These are phyloP conservation scores for Leccinum obscurum DNA, from an alignment of 768 basidiomycete genomes.

Conservation along the genomic window DNA sequence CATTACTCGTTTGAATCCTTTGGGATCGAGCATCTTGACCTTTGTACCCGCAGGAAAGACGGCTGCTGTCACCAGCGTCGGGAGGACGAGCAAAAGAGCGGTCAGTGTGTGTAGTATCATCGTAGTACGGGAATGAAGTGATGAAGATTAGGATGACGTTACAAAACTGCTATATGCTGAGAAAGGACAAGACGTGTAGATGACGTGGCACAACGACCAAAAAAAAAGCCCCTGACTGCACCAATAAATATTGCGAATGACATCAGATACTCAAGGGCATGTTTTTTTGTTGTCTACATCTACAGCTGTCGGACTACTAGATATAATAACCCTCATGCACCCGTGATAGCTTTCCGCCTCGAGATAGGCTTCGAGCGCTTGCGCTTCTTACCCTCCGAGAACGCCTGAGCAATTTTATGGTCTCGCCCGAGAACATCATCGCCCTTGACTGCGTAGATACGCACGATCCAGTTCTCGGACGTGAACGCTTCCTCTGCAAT, in stretches of 20 bases:
- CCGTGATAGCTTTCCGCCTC: constrained; percentile 50
- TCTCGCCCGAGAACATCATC: constrained; percentile 91
- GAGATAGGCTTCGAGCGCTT: constrained; percentile 73
- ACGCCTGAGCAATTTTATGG: constrained; percentile 83
- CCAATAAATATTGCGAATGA: no score
- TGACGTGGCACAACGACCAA: constrained; percentile 17
- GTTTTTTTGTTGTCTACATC: constrained; percentile 2
- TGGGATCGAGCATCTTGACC: constrained; percentile 75
- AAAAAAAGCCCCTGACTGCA: constrained; percentile 7
- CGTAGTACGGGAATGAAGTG: constrained; percentile 3
- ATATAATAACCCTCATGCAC: constrained; percentile 10
- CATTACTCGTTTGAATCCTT: constrained; percentile 70
- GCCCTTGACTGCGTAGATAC: constrained; percentile 94
- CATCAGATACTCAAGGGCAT: background rate
- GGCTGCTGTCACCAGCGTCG: constrained; percentile 43
- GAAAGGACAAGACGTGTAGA: background rate
- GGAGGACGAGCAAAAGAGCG: constrained; percentile 27
- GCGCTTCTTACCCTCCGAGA: constrained; percentile 84
- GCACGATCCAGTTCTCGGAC: constrained; percentile 99
- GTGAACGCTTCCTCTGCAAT: constrained; percentile 92
- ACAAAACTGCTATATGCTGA: no score
- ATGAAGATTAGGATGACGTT: background rate
- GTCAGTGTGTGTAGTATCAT: constrained; percentile 28
- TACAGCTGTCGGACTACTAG: background rate
- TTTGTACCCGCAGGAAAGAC: constrained; percentile 51